These are phyloP conservation scores for Ceriops tagal DNA, from an alignment of 345 rosid genomes.

Conservation along the genomic window DNA sequence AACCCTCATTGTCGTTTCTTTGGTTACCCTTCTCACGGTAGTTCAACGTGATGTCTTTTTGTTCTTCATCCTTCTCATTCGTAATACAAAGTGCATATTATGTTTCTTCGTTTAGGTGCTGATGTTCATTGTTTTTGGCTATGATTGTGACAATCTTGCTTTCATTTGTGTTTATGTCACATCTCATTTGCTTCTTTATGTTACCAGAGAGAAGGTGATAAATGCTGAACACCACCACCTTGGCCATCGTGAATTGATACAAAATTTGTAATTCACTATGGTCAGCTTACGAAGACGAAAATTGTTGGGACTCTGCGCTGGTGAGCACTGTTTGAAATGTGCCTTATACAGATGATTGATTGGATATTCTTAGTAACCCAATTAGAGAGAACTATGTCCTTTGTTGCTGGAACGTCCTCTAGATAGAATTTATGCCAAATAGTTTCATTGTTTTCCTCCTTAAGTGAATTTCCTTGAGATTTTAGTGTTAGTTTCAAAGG, in stretches of 20 bases:
- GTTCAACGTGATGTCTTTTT: no score
- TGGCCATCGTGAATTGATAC: slow-evolving; percentile 17
- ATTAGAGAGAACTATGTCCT: background rate
- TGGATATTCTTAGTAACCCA: slow-evolving; percentile 6
- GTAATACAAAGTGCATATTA: no score
- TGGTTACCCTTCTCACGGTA: no score
- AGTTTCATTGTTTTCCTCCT: background rate
- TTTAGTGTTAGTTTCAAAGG: no score
- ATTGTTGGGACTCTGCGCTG: slow-evolving; percentile 85
- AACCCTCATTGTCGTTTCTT: no score
- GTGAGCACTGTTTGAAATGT: slow-evolving; percentile 38
- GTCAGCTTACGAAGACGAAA: slow-evolving; percentile 92
- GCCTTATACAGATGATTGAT: slow-evolving; percentile 9
- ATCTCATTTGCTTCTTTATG: slow-evolving; percentile 2
- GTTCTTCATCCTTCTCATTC: no score
- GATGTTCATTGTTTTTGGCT: background rate
- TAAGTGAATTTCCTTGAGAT: background rate
- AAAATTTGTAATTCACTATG: slow-evolving; percentile 40
- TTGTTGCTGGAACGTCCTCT: background rate
- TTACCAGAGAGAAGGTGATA: slow-evolving; percentile 24
- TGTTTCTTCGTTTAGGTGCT: no score
- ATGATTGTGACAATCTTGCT: background rate
- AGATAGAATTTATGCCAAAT: background rate
- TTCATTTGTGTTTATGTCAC: background rate
- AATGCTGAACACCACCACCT: slow-evolving; percentile 7